Percentiles rank a stretch among this genome's conserved stretches.
Conservation (phyloP, 495 filamentous ascomycete genomes). For the Penicillium lividum region DNA sequence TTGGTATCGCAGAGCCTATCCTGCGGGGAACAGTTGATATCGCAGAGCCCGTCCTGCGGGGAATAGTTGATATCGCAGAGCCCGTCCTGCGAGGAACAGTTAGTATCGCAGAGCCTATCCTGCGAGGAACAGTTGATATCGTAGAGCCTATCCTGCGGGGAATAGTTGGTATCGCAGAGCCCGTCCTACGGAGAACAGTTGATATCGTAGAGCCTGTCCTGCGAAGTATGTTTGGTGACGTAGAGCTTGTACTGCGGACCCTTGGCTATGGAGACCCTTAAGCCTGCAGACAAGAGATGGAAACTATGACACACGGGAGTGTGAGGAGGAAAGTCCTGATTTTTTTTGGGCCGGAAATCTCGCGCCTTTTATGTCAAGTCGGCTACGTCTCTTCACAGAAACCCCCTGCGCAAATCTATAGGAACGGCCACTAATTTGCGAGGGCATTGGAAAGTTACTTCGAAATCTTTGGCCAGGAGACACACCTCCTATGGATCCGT, state of each 20-base stretch:
- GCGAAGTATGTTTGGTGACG: constrained; percentile 2
- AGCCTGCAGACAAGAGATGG: constrained; percentile 9
- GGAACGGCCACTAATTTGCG: not conserved
- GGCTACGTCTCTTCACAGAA: not conserved
- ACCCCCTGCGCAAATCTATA: not conserved
- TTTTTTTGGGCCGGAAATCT: not conserved
- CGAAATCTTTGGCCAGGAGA: not conserved
- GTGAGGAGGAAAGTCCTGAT: not conserved
- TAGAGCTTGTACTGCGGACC: not conserved
- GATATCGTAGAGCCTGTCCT: not conserved
- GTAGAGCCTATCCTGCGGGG: not conserved
- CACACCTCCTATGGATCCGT: no score
- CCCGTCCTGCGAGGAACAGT: not conserved
- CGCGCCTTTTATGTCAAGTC: not conserved
- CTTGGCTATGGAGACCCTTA: constrained; percentile 2
- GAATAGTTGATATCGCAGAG: no score
- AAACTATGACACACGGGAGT: not conserved
- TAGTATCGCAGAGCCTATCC: not conserved
- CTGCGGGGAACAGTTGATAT: no score
- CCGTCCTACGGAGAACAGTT: not conserved
- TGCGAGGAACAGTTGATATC: not conserved
- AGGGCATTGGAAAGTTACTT: not conserved
- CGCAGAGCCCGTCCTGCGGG: no score
- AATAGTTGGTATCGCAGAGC: not conserved
- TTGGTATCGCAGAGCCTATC: no score